Percentiles rank a stretch among this genome's conserved stretches.
These are phyloP conservation scores for Lactarius evosmus DNA, from an alignment of 768 basidiomycete species.

Conservation along the genomic window DNA sequence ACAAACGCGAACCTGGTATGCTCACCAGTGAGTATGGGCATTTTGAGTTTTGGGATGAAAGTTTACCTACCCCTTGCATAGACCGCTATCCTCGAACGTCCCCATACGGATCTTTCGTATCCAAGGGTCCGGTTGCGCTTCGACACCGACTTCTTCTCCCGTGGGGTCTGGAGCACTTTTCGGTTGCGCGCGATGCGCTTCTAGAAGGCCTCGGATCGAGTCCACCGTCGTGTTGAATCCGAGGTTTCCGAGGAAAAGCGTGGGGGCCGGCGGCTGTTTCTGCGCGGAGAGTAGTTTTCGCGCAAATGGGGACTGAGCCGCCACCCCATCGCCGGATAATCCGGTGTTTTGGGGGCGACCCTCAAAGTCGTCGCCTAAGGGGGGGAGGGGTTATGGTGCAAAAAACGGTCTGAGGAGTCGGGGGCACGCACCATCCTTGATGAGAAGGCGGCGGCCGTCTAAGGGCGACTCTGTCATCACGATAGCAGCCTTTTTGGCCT, in stretches of 20 bases:
- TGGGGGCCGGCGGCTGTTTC: conserved; percentile 80
- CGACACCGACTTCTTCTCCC: conserved; percentile 23
- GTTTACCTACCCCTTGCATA: conserved; percentile 83
- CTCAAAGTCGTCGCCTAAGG: conserved; percentile 65
- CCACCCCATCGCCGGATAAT: conserved; percentile 33
- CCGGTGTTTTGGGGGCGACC: conserved; percentile 58
- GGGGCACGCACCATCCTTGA: conserved; percentile 76
- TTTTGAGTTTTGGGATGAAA: not conserved
- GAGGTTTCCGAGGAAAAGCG: conserved; percentile 91
- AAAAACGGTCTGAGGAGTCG: not conserved
- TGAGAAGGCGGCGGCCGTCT: conserved; percentile 82
- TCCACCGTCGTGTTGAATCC: conserved; percentile 86
- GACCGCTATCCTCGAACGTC: conserved; percentile 92
- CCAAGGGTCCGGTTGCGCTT: conserved; percentile 45
- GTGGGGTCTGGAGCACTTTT: conserved; percentile 29
- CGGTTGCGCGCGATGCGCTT: conserved; percentile 52
- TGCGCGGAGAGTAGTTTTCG: conserved; percentile 75
- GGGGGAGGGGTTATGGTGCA: not conserved
- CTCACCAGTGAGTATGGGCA: not conserved
- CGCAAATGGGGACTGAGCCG: conserved; percentile 58
- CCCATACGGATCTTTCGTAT: conserved; percentile 87
- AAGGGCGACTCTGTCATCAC: conserved; percentile 76
- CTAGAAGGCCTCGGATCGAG: conserved; percentile 68
- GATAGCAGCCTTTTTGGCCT: conserved; percentile 73
- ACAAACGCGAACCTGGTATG: conserved; percentile 84